Base-by-base conservation (phyloP, 306 rosid genomes). In the Corylus americana region DNA sequence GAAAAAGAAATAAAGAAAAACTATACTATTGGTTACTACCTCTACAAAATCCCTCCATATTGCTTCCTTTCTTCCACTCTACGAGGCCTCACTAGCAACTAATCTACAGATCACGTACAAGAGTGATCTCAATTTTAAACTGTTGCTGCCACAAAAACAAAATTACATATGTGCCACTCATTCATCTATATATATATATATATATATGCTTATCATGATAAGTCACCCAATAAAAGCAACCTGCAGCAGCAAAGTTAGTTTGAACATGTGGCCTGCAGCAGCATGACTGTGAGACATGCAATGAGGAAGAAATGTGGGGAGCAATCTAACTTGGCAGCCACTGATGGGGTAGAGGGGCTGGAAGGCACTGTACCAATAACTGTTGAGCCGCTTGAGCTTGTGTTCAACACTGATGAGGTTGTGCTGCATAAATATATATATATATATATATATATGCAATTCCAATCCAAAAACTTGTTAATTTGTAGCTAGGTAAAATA, bases 321-420 rank as follows among this genome's bases (percentile, higher is more conserved):
- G 82, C 51, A 17, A 54, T 74, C 62, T 66, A 72, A 81, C 59
- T 17, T 74, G 73, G 76, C 74, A 74, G 92, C 55, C 10, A 78
- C 74, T 62, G 88, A 69, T 18, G 95, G 75, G 44, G 88, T 79
- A 13, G 90, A 74, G 10, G 94, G 94, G 49, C 75, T 82, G 39
- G 89, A 76, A 27, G 97, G 97, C 11, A 72, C 89, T 25, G 96
- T 91, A 25, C 97, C 97, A 79, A 91, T 91, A 48, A 92, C 96
- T 44, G 89, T 91, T n/a, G 97, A 89, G 42, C 97, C 97, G 35
- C 68, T 89, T 78, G 97, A 85, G 77, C 87, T 92, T 71, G 96
- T 92, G 88, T 92, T 89, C 48, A 92, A 75, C 27, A 91, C 79
- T 73, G 97, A 91, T 75, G 96, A 85, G 80, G 88, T 92, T 70